phyloP scores from a whole-genome alignment of 1,284 basidiomycete genomes.

The Apiotrichum akiyoshidainum region DNA sequence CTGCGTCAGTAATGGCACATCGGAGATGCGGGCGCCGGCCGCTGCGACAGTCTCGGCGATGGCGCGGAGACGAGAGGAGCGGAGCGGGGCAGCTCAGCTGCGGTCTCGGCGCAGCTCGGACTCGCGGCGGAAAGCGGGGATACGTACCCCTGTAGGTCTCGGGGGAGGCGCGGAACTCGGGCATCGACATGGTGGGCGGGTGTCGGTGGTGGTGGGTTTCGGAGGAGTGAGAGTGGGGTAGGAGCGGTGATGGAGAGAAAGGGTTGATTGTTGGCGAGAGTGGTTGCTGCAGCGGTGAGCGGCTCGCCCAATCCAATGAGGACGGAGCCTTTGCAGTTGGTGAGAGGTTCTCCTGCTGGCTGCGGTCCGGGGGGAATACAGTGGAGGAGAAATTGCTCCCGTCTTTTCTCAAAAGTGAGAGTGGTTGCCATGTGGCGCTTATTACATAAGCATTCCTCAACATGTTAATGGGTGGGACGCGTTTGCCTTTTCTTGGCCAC shows the following conservation, averaged over 20 bases:
- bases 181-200: background rate
- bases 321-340: background rate
- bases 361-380: no score
- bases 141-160: slow-evolving; percentile 4
- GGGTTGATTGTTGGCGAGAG: background rate
- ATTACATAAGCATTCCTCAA: no score
- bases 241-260: background rate
- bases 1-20: no score
- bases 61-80: background rate
- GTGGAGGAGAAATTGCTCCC: no score
- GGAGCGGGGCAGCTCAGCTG: background rate
- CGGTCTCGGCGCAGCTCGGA: background rate
- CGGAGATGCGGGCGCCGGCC: no score
- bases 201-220: no score
- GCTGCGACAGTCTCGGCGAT: no score
- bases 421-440: no score
- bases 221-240: background rate
- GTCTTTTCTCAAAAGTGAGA: no score
- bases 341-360: background rate
- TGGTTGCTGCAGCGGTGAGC: no score
- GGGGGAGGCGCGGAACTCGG: slow-evolving; percentile 1
- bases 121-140: background rate
- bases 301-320: background rate
- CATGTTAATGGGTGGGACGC: no score
- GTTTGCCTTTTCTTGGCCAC: background rate